A percentile compares a stretch with the other conserved stretches of the same genome.
Conservation (phyloP, 148 eudicot species). For the Silene latifolia region DNA sequence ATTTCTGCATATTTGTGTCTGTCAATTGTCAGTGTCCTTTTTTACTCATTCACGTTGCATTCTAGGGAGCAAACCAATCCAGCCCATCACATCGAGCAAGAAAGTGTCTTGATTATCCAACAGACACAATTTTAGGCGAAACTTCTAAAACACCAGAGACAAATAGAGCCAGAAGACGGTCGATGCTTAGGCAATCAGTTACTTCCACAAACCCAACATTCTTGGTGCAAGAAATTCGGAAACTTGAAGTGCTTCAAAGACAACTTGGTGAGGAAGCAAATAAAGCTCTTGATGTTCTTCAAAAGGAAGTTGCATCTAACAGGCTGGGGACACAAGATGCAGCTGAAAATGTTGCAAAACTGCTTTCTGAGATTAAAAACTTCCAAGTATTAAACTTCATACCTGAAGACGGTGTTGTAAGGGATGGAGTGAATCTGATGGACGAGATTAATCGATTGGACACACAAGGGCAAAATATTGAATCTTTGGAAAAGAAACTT, state of each 20-base stretch:
- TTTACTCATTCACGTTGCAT: neutral
- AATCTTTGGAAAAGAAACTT: conserved; percentile 81
- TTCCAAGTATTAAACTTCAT: conserved; percentile 46
- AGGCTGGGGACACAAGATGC: conserved; percentile 68
- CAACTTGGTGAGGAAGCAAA: conserved; percentile 97
- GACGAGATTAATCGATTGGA: conserved; percentile 78
- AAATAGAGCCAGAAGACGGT: conserved; percentile 40
- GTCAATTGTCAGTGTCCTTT: neutral
- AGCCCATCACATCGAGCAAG: conserved; percentile 61
- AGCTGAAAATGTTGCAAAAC: conserved; percentile 72
- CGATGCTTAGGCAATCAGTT: conserved; percentile 58
- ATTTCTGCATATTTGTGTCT: neutral
- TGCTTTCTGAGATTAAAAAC: conserved; percentile 73
- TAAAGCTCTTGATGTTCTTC: conserved; percentile 81
- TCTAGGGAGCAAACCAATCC: conserved; percentile 49
- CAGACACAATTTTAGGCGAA: conserved; percentile 26
- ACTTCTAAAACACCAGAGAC: conserved; percentile 30
- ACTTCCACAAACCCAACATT: conserved; percentile 60
- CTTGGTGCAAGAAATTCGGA: conserved; percentile 78
- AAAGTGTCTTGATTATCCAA: conserved; percentile 59
- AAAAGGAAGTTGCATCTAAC: conserved; percentile 76
- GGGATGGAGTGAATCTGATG: conserved; percentile 60
- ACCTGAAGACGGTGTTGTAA: conserved; percentile 47
- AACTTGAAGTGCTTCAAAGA: conserved; percentile 81
- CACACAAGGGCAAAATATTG: conserved; percentile 56